Evolutionary conservation across 768 basidiomycete genomes (phyloP), one percentile per base, ranked within the genome.

Genomic region (Lentinula raphanica): DNA sequence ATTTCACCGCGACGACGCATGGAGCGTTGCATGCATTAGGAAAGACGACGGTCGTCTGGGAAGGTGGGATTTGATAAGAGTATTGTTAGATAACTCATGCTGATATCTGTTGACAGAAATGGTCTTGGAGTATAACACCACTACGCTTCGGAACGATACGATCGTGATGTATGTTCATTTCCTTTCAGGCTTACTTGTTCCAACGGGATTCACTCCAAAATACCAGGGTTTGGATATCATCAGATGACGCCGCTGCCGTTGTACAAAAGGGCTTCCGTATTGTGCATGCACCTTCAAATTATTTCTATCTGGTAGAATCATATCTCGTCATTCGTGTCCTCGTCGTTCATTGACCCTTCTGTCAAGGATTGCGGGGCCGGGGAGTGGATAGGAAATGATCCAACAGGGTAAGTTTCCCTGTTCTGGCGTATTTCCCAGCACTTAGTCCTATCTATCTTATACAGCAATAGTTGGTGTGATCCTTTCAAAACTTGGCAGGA

Each of bases 11-110:
- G 54, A 75, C 74, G 0, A 84, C 83, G 1, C 91, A 92, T 66
- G 68, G 65, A 0, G 79, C 81, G 2, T 69, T 94, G 48, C 72
- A 68, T 7, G 69, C 70, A 0, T 64, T 78, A 1, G 86, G 85
- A 0, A 94, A 93, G 72, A 87, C 81, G 0, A 86, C 90, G 1
- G 84, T 92, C 31, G 90, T 94, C 5, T 93, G 90, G 88, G 86
- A 94, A 74, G 85, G 84, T 83, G 25, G 7, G 71, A 62, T 39
- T 4, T 23, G 23, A 54, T 28, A 48, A 27, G 21, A 6, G 21
- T 39, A 25, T 19, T 48, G 38, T 27, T 8, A 7, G 32, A 27
- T 27, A 23, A 27, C 32, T 21, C 21, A 36, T 46, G 13, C 15
- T 11, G 5, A 56, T 9, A 46, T 5, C 8, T 5, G 5, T 21